Conservation (phyloP, 1,284 basidiomycete species). For the Ceratobasidium sp. region DNA sequence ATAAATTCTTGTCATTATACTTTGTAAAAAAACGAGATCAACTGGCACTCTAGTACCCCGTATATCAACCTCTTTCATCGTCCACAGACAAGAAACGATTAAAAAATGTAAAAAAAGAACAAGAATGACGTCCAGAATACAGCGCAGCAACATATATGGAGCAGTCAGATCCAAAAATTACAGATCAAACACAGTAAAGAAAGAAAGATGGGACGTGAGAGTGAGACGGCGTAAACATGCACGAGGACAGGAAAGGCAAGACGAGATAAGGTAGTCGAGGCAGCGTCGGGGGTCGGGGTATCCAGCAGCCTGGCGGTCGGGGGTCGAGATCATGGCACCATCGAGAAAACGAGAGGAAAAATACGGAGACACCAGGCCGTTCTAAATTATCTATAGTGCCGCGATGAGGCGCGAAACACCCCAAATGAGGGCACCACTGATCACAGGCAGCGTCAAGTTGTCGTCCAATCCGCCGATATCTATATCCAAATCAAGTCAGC, state of each 20-base stretch:
- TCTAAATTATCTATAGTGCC: conserved; percentile 36
- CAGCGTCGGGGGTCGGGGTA: conserved; percentile 11
- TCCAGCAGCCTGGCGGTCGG: background rate
- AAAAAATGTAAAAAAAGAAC: background rate
- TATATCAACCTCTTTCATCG: too few species aligned
- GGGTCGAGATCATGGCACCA: background rate
- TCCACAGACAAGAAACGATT: background rate
- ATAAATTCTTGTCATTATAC: conserved; percentile 14
- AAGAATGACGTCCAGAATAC: conserved; percentile 28
- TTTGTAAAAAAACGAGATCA: background rate
- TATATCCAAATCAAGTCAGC: conserved; percentile 44
- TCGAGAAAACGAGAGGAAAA: background rate
- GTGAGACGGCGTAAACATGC: background rate
- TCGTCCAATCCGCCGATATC: conserved; percentile 76
- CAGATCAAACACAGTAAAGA: background rate
- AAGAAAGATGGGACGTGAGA: conserved; percentile 2
- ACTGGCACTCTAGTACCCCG: too few species aligned
- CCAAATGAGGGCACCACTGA: conserved; percentile 87
- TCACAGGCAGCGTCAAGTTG: conserved; percentile 92
- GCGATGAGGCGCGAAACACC: conserved; percentile 57
- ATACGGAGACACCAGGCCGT: conserved; percentile 67
- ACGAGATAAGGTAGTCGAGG: conserved; percentile 26
- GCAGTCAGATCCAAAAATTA: conserved; percentile 19
- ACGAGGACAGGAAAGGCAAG: background rate
- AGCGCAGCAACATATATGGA: conserved; percentile 22